Evolutionary conservation across 257 asterid genomes (phyloP).

Genomic region (Plantago ovata): DNA sequence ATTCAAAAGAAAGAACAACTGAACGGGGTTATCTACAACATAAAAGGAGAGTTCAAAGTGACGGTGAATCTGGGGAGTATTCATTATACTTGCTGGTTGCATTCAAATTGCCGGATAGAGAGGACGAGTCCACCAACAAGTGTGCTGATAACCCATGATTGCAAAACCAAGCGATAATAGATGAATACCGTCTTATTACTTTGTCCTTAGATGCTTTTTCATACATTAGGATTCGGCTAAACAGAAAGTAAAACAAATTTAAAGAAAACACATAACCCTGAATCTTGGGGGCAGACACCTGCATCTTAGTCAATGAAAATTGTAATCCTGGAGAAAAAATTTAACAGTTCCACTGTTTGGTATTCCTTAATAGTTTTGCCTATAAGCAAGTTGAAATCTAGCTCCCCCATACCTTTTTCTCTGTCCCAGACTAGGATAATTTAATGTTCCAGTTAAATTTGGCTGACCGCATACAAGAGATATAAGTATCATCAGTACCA

Average conservation of each 20-base stretch:
- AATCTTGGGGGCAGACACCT: too few species aligned
- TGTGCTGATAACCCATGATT: slow-evolving; percentile 44
- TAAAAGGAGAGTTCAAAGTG: slow-evolving; percentile 66
- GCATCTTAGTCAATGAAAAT: too few species aligned
- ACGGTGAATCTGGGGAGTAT: slow-evolving; percentile 45
- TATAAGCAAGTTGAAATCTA: neutral
- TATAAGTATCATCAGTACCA: slow-evolving; percentile 1
- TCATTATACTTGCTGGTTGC: slow-evolving; percentile 71
- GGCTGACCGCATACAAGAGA: neutral
- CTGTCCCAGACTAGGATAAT: neutral
- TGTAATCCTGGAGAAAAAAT: too few species aligned
- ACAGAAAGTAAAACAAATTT: too few species aligned
- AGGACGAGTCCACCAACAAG: slow-evolving; percentile 84
- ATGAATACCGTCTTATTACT: neutral
- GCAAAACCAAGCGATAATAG: slow-evolving; percentile 66
- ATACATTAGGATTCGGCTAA: slow-evolving; percentile 11
- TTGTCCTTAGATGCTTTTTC: neutral
- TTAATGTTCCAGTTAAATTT: slow-evolving; percentile 3
- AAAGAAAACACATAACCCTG: too few species aligned
- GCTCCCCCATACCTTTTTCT: neutral
- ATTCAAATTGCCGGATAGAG: slow-evolving; percentile 62
- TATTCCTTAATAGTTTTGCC: neutral
- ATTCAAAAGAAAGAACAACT: slow-evolving; percentile 51
- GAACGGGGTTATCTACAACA: slow-evolving; percentile 49
- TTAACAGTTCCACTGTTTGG: too few species aligned